These are phyloP conservation scores for Auxenochlorella pyrenoidosa DNA, from an alignment of 139 green algal genomes.

Conservation along the genomic window DNA sequence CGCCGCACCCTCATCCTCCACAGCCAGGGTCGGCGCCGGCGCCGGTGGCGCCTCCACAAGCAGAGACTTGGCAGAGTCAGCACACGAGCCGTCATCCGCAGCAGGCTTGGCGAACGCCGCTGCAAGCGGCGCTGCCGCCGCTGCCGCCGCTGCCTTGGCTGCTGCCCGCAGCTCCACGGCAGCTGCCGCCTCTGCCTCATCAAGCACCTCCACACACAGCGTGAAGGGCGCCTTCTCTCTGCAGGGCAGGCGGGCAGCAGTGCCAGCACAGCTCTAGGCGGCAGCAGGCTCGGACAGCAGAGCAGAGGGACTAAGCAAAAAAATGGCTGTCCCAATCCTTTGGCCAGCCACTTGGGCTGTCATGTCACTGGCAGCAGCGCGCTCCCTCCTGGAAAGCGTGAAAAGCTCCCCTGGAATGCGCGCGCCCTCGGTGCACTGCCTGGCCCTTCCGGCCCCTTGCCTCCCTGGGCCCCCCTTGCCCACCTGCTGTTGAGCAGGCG, in stretches of 20 bases:
- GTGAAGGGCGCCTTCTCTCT: constrained; percentile 87
- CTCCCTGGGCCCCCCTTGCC: background rate
- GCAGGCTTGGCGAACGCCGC: background rate
- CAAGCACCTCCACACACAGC: constrained; percentile 82
- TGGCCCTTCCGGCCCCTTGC: no score
- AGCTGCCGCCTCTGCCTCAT: constrained; percentile 37
- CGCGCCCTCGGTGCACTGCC: no score
- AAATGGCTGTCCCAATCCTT: no score
- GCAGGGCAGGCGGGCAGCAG: background rate
- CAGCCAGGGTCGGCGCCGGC: background rate
- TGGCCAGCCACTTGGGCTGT: no score
- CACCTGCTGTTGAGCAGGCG: constrained; percentile 88
- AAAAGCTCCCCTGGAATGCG: no score
- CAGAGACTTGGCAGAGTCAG: constrained; percentile 24
- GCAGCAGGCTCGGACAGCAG: background rate
- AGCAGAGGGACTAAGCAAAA: background rate
- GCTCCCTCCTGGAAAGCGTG: no score
- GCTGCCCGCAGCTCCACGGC: background rate
- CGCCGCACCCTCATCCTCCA: background rate
- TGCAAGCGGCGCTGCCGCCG: background rate
- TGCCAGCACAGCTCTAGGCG: background rate
- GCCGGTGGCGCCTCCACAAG: background rate
- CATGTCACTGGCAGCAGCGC: no score
- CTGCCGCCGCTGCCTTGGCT: background rate
- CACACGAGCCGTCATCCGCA: background rate